phyloP scores from a whole-genome alignment of 257 asterid genomes.

The Solanum habrochaites region DNA sequence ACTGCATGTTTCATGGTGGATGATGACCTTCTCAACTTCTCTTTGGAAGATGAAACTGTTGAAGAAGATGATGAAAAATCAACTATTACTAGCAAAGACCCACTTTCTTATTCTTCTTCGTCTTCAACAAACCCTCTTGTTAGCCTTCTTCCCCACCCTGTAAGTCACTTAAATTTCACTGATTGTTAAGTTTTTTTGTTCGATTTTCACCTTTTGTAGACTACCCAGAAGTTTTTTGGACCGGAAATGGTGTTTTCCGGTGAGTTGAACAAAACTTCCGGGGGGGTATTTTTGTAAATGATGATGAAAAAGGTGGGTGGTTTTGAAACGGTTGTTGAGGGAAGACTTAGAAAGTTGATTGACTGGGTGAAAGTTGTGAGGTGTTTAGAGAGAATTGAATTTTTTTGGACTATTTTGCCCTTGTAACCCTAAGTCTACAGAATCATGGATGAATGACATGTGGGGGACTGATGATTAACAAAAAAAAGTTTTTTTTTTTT shows the following conservation, averaged over 20 bases:
- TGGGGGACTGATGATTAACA: neutral
- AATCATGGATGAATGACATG: neutral
- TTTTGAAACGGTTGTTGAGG: neutral
- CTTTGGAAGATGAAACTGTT: slow-evolving; percentile 33
- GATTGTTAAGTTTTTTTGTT: neutral
- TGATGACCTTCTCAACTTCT: slow-evolving; percentile 65
- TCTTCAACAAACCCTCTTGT: slow-evolving; percentile 4
- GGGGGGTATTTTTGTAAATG: neutral
- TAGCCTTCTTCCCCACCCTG: slow-evolving; percentile 7
- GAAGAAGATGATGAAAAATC: slow-evolving; percentile 13
- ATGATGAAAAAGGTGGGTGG: neutral
- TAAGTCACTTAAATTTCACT: slow-evolving; percentile 11
- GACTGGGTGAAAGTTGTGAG: neutral
- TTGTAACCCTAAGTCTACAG: slow-evolving; percentile 14
- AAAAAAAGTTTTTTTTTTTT: neutral
- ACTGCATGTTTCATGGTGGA: slow-evolving; percentile 23
- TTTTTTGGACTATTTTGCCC: slow-evolving; percentile 20
- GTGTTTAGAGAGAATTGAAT: neutral
- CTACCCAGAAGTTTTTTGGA: slow-evolving; percentile 5
- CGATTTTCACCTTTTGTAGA: neutral
- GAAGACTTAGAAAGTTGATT: neutral
- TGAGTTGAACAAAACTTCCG: neutral
- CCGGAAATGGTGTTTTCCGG: neutral
- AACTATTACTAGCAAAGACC: neutral
- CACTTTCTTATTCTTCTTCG: slow-evolving; percentile 1